These are phyloP conservation scores for Penicillium expansum DNA, from an alignment of 2,329 filamentous ascomycete species.

Conservation along the genomic window DNA sequence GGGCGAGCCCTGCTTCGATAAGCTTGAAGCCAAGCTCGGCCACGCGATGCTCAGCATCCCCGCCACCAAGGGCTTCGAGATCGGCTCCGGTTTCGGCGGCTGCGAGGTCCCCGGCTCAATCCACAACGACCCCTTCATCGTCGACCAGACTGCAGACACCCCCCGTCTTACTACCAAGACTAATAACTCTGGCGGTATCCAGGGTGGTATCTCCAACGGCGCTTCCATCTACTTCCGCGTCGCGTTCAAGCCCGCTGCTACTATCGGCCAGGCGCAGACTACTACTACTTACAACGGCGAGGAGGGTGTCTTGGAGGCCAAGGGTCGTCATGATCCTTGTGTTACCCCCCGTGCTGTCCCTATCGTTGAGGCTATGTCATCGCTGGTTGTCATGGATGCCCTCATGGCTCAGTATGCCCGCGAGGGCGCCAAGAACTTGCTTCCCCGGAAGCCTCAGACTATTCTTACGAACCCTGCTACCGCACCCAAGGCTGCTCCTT, in stretches of 20 bases:
- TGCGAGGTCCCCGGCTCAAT: conserved; percentile 81
- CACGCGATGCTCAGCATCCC: conserved; percentile 96
- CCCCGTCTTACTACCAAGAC: conserved; percentile 79
- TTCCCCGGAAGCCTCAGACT: conserved; percentile 43
- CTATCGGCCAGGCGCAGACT: conserved; percentile 82
- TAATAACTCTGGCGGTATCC: conserved; percentile 92
- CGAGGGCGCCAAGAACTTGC: conserved; percentile 47
- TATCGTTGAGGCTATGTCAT: conserved; percentile 79
- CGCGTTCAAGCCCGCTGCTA: conserved; percentile 92
- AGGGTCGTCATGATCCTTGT: conserved; percentile 91
- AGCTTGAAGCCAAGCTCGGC: conserved; percentile 84
- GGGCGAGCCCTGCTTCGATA: conserved; percentile 93
- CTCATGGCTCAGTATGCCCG: conserved; percentile 75
- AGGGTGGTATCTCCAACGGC: conserved; percentile 93
- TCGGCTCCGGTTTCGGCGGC: conserved; percentile 88
- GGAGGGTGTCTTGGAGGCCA: conserved; percentile 78
- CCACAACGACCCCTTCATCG: conserved; percentile 87
- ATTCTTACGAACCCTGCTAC: conserved; percentile 37
- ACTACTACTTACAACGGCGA: conserved; percentile 76
- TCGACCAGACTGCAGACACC: conserved; percentile 38
- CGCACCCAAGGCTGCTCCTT: conserved; percentile 18
- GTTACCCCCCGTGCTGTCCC: conserved; percentile 81
- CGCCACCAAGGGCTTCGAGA: conserved; percentile 91
- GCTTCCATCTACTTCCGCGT: conserved; percentile 92
- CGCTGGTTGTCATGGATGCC: conserved; percentile 82